Conservation (phyloP, 352 stramenopile species). For the Phytophthora macrochlamydospora region DNA sequence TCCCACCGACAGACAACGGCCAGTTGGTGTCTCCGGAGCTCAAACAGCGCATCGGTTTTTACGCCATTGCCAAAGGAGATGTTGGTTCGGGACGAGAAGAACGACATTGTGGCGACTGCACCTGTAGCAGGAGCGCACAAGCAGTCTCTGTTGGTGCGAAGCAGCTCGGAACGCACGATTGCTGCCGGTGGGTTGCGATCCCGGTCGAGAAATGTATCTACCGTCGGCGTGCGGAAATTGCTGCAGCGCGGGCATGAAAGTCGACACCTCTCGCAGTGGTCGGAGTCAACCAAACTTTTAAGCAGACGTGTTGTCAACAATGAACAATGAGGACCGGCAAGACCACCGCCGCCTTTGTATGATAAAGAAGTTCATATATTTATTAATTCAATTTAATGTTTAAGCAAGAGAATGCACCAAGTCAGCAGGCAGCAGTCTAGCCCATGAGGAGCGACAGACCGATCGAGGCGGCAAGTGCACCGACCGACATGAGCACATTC, state of each 20-base stretch:
- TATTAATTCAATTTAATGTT: neutral
- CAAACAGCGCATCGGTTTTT: slow-evolving; percentile 57
- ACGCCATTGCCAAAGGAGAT: slow-evolving; percentile 49
- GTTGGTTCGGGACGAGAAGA: slow-evolving; percentile 53
- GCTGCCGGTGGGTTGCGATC: slow-evolving; percentile 13
- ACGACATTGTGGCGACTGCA: slow-evolving; percentile 13
- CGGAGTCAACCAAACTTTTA: too few species aligned
- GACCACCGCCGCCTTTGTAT: neutral
- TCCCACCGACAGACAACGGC: slow-evolving; percentile 61
- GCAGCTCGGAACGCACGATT: slow-evolving; percentile 20
- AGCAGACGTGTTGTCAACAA: too few species aligned
- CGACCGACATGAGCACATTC: slow-evolving; percentile 4
- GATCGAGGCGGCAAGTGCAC: slow-evolving; percentile 13
- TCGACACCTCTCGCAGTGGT: slow-evolving; percentile 17
- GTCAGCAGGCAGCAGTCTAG: slow-evolving; percentile 5
- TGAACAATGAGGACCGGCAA: too few species aligned
- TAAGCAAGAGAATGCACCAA: neutral
- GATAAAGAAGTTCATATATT: neutral
- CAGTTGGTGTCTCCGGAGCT: slow-evolving; percentile 51
- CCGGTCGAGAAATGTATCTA: slow-evolving; percentile 18
- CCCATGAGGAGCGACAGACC: slow-evolving; percentile 21
- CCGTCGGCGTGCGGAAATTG: slow-evolving; percentile 18
- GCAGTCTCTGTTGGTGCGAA: slow-evolving; percentile 16
- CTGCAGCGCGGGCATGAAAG: slow-evolving; percentile 24
- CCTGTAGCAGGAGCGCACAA: slow-evolving; percentile 1